Evolutionary conservation across 2,329 filamentous ascomycete species (phyloP).

Genomic region (Cladosporium austrohemisphaericum): DNA sequence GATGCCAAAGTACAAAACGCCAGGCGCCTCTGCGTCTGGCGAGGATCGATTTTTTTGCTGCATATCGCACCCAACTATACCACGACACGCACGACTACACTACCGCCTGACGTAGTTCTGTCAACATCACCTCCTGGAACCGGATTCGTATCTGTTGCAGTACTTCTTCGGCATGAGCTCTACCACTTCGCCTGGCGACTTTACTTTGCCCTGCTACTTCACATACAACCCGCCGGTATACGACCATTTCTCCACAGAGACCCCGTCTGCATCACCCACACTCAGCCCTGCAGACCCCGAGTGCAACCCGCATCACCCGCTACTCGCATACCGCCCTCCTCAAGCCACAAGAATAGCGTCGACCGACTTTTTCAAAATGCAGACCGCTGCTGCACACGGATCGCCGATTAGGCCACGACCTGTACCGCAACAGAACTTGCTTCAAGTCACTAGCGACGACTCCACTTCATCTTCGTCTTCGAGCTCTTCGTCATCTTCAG

Average conservation of each 20-base stretch:
- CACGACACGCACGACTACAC: no score
- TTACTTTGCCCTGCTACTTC: conserved; percentile 17
- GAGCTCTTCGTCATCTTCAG: conserved; percentile 16
- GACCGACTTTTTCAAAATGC: conserved; percentile 29
- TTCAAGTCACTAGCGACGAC: conserved; percentile 30
- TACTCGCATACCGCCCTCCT: conserved; percentile 22
- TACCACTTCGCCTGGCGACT: not conserved
- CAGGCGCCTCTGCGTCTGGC: not conserved
- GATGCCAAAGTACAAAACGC: conserved; percentile 2
- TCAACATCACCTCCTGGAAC: not conserved
- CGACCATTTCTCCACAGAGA: conserved; percentile 20
- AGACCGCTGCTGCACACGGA: conserved; percentile 31
- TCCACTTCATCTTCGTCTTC: conserved; percentile 17
- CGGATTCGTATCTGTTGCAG: not conserved
- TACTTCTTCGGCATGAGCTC: not conserved
- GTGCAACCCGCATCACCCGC: conserved; percentile 19
- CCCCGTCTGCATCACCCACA: conserved; percentile 19
- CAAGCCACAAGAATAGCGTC: conserved; percentile 19
- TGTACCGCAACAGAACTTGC: conserved; percentile 32
- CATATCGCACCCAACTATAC: not conserved
- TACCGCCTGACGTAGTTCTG: not conserved
- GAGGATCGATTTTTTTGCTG: not conserved
- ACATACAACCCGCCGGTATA: conserved; percentile 16
- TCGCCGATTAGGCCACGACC: conserved; percentile 26
- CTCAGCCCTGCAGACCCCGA: conserved; percentile 7